Percentiles rank a stretch among this genome's conserved stretches.
Conservation (phyloP, 306 rosid species). For the Herpetospermum pedunculosum region DNA sequence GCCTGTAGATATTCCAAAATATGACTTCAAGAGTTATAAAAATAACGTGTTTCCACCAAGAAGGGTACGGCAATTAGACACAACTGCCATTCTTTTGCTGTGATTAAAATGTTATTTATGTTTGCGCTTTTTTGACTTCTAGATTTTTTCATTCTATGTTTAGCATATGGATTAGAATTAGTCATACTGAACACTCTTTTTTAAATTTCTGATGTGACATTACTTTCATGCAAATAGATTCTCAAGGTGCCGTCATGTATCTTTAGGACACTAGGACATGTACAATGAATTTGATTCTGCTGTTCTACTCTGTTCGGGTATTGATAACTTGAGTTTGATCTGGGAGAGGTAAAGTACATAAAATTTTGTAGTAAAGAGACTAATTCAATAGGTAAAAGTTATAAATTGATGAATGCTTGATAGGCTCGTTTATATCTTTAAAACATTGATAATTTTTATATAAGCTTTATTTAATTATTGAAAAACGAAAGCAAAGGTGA, state of each 20-base stretch:
- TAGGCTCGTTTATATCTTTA: neutral
- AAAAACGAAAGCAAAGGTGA: neutral
- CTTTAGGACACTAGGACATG: conserved; percentile 4
- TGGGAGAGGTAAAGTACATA: conserved; percentile 4
- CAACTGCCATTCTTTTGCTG: neutral
- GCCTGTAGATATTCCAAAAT: conserved; percentile 94
- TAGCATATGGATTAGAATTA: neutral
- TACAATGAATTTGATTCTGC: conserved; percentile 5
- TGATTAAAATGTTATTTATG: neutral
- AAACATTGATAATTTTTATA: neutral
- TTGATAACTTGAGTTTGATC: conserved; percentile 5
- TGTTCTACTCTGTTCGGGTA: conserved; percentile 1
- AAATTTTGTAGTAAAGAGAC: neutral
- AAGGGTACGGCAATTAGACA: conserved; percentile 53
- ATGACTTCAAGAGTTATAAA: conserved; percentile 89
- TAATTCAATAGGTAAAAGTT: neutral
- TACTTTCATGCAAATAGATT: conserved; percentile 2
- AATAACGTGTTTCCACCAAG: conserved; percentile 62
- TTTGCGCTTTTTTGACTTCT: neutral
- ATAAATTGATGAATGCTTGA: neutral
- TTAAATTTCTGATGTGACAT: neutral
- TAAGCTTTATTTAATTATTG: neutral
- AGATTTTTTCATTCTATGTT: neutral
- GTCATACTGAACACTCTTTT: neutral
- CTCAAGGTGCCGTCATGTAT: conserved; percentile 1